phyloP scores from a whole-genome alignment of 2,329 filamentous ascomycete genomes.

The Calonectria henricotiae region DNA sequence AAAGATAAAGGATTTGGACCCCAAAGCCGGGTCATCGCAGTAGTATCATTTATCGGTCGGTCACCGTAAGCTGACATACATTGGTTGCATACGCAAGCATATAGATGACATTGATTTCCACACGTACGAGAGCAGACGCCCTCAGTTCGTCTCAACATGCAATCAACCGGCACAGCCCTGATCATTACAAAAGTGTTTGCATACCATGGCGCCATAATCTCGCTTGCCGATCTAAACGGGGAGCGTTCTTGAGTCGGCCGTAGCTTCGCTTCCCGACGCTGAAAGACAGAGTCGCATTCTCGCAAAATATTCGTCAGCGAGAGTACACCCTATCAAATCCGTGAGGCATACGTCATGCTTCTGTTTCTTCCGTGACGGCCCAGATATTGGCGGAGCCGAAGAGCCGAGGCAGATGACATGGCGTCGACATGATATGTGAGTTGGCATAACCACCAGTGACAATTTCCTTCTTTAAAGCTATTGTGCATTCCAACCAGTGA shows the following conservation, averaged over 20 bases:
- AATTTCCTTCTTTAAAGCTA: background rate
- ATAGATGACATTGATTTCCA: background rate
- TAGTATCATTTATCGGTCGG: background rate
- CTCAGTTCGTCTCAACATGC: background rate
- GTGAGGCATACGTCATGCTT: too few species aligned
- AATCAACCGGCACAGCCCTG: background rate
- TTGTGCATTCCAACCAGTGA: background rate
- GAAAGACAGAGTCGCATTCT: background rate
- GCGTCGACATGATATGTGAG: too few species aligned
- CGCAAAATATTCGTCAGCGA: background rate
- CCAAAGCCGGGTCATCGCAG: constrained; percentile 2
- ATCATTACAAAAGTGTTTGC: background rate
- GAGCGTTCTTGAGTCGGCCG: background rate
- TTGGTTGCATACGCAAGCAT: background rate
- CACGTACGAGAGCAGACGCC: background rate
- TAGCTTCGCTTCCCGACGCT: constrained; percentile 11
- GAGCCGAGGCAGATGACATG: too few species aligned
- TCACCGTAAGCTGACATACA: constrained; percentile 2
- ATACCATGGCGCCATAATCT: background rate
- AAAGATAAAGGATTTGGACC: background rate
- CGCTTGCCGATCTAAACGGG: background rate
- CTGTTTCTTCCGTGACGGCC: too few species aligned
- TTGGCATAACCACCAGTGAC: too few species aligned
- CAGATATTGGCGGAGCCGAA: too few species aligned
- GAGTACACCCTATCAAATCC: background rate